Percentiles rank a stretch among this genome's conserved stretches.
Evolutionary conservation across 306 rosid species (phyloP).

Genomic region (Fragaria ananassa): DNA sequence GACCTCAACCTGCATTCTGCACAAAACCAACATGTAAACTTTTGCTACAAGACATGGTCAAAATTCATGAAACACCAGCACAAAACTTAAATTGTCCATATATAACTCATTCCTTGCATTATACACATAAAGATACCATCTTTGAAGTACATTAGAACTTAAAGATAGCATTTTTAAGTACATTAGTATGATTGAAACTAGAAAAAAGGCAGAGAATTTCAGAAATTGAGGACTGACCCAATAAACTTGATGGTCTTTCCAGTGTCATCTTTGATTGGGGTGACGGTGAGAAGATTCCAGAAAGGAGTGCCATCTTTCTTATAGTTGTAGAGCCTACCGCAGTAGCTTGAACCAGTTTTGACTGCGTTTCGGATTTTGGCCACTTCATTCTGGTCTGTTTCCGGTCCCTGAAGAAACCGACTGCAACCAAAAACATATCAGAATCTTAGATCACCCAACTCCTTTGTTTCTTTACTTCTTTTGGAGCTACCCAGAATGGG

Average conservation of each 20-base stretch:
- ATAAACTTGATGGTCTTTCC: constrained; percentile 78
- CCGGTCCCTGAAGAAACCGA: constrained; percentile 96
- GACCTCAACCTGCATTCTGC: constrained; percentile 99
- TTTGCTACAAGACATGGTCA: neutral
- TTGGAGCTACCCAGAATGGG: neutral
- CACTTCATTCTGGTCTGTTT: constrained; percentile 76
- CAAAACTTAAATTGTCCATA: neutral
- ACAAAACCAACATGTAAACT: constrained; percentile 21
- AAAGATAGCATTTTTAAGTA: neutral
- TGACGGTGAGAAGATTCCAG: constrained; percentile 94
- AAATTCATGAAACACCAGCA: neutral
- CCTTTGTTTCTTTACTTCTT: neutral
- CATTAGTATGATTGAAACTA: neutral
- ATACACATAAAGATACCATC: neutral
- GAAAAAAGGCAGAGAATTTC: constrained; percentile 2
- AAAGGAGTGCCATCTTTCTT: constrained; percentile 88
- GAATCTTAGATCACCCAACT: constrained; percentile 9
- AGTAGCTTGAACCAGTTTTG: constrained; percentile 63
- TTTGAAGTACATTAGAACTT: neutral
- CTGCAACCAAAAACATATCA: constrained; percentile 40
- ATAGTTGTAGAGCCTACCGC: constrained; percentile 87
- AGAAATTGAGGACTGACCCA: constrained; percentile 48
- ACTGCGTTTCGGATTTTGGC: constrained; percentile 71
- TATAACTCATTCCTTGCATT: neutral
- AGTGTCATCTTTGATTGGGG: constrained; percentile 71